Base-by-base conservation (phyloP, 2,329 filamentous ascomycete genomes). In the Paraphoma chrysanthemicola region DNA sequence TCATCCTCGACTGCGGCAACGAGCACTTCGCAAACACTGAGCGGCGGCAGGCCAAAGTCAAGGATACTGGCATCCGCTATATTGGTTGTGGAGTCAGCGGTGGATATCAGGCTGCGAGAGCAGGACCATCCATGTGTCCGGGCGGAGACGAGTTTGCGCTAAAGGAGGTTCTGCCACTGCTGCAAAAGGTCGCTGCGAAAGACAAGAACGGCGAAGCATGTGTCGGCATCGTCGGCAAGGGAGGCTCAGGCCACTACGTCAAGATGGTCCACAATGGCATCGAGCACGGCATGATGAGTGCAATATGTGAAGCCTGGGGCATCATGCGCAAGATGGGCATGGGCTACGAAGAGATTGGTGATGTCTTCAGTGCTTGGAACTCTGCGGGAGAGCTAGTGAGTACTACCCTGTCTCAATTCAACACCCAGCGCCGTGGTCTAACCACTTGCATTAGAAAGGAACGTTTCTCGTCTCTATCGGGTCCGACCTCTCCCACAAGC, bases 191-290 rank as follows among this genome's bases (percentile, higher is more conserved):
- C 44, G 84, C 88, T 0, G 88, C 88, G 1, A 89, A 88, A 64
- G 87, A 88, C 53, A 77, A 77, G 36, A 77, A 84, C 4, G 86
- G 85, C 0, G 82, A 79, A 10, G 82, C 87, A 0, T 91, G 88
- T 63, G 86, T 89, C 0, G 83, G 78, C 0, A 79, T 82, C 28
- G 81, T 88, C 45, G 88, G 89, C 0, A 83, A 84, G 1, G 85
- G 85, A 0, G 88, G 88, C 1, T 82, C 85, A 1, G 89, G 89
- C 0, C 88, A 91, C 71, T 91, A 88, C 66, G 87, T 90, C 41
- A 91, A 92, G 78, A 91, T 91, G 88, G 82, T 90, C 4, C 89
- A 91, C 70, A 90, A 91, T 61, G 88, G 88, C 1, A 90, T 91
- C 57, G 88, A 91, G 69, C 87, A 90, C 58, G 88, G 87, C 1